Percentiles rank a stretch among this genome's conserved stretches.
Conservation (phyloP, 2,329 filamentous ascomycete genomes). For the Chalara sp. region DNA sequence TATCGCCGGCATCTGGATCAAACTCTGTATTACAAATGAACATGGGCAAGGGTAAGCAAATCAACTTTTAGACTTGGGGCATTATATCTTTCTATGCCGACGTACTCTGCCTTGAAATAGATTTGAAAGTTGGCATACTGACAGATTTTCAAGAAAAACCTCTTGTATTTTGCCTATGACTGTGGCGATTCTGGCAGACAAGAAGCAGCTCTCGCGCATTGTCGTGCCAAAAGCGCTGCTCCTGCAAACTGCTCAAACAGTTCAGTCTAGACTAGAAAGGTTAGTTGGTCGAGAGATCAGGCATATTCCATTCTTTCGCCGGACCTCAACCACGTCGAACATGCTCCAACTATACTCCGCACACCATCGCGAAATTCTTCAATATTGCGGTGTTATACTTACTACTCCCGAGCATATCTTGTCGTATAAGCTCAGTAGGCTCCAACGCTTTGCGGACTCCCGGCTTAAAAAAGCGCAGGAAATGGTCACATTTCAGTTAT, state of each 20-base stretch:
- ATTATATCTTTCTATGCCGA: neutral
- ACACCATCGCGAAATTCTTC: conserved; percentile 29
- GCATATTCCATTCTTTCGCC: conserved; percentile 41
- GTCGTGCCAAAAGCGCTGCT: conserved; percentile 38
- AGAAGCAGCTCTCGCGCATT: conserved; percentile 32
- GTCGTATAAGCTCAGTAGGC: conserved; percentile 44
- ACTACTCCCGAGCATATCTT: conserved; percentile 46
- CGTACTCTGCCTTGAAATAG: neutral
- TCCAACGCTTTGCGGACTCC: conserved; percentile 38
- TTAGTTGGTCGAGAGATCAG: conserved; percentile 35
- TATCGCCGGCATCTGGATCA: conserved; percentile 39
- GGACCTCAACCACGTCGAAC: conserved; percentile 26
- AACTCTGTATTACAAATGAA: conserved; percentile 61
- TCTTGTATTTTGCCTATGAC: conserved; percentile 49
- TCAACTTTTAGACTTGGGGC: neutral
- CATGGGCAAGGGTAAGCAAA: conserved; percentile 52
- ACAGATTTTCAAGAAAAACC: conserved; percentile 41
- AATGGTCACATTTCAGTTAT: conserved; percentile 39
- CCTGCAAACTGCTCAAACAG: conserved; percentile 37
- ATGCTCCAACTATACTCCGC: conserved; percentile 29
- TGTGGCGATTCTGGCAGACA: conserved; percentile 38
- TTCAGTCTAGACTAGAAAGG: conserved; percentile 36
- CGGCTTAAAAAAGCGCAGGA: conserved; percentile 28
- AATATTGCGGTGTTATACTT: conserved; percentile 37
- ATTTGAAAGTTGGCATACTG: neutral